Percentiles rank a stretch among this genome's conserved stretches.
phyloP scores from a whole-genome alignment of 2,329 filamentous ascomycete genomes.

The Fusarium sp. region DNA sequence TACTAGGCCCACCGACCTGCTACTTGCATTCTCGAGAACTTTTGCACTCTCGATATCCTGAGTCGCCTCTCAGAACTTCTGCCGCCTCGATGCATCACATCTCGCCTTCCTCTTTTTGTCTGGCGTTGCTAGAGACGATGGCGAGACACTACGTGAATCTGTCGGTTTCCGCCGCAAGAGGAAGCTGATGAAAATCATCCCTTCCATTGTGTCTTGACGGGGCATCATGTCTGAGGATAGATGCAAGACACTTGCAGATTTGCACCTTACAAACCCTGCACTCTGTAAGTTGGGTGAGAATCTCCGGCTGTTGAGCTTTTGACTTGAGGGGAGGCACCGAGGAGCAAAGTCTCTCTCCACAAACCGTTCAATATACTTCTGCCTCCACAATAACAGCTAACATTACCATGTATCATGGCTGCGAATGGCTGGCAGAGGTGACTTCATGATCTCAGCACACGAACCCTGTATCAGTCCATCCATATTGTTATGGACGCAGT shows the following conservation, averaged over 20 bases:
- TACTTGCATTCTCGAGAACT: slow-evolving; percentile 37
- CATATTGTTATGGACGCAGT: slow-evolving; percentile 4
- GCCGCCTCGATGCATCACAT: slow-evolving; percentile 12
- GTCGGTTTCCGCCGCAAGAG: slow-evolving; percentile 31
- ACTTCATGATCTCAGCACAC: neutral
- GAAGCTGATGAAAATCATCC: slow-evolving; percentile 39
- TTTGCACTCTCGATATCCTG: slow-evolving; percentile 30
- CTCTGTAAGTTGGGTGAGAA: neutral
- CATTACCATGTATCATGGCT: neutral
- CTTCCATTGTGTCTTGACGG: slow-evolving; percentile 20
- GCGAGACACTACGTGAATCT: slow-evolving; percentile 14
- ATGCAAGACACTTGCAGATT: slow-evolving; percentile 7
- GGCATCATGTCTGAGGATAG: slow-evolving; percentile 1
- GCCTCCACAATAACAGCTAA: neutral
- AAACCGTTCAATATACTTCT: neutral
- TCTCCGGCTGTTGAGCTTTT: neutral
- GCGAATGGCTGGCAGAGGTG: neutral
- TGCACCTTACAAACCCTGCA: slow-evolving; percentile 1
- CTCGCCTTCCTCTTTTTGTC: slow-evolving; percentile 44
- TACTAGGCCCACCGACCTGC: slow-evolving; percentile 2
- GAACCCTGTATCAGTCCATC: neutral
- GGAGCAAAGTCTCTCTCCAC: neutral
- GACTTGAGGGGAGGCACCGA: neutral
- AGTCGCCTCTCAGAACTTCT: slow-evolving; percentile 4
- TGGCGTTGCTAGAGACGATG: slow-evolving; percentile 14